Evolutionary conservation across 148 eudicot genomes (phyloP).

Genomic region (Fagopyrum esculentum): DNA sequence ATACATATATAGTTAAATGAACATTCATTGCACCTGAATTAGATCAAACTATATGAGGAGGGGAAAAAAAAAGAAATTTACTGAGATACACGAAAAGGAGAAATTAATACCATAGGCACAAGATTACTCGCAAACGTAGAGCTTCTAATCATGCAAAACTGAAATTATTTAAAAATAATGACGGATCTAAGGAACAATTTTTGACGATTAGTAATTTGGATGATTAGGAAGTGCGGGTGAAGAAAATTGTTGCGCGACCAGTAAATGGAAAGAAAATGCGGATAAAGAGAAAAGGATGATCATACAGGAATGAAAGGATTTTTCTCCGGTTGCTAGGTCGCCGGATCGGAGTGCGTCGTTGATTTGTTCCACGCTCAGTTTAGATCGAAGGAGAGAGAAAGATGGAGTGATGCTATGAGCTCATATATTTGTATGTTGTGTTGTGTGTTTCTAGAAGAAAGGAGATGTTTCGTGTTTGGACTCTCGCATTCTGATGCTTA

Average conservation of each 20-base stretch:
- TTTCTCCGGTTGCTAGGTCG: neutral
- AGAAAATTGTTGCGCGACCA: neutral
- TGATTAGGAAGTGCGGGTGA: neutral
- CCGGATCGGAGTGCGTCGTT: slow-evolving; percentile 6
- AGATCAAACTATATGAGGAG: neutral
- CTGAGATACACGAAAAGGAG: too few species aligned
- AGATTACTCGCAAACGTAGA: too few species aligned
- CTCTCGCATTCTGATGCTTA: neutral
- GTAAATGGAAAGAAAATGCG: neutral
- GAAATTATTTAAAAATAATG: neutral
- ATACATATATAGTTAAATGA: neutral
- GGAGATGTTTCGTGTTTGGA: neutral
- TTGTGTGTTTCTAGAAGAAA: neutral
- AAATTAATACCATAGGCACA: too few species aligned
- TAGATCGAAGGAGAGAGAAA: neutral
- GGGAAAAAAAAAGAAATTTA: neutral
- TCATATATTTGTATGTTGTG: neutral
- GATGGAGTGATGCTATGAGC: neutral
- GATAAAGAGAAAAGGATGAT: neutral
- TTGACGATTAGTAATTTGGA: neutral
- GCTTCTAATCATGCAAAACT: neutral
- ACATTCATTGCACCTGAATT: neutral
- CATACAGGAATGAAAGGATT: neutral
- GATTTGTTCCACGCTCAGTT: neutral
- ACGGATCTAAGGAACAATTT: slow-evolving; percentile 9